phyloP scores from a whole-genome alignment of 2,329 filamentous ascomycete species.

The Fusarium devonianum region DNA sequence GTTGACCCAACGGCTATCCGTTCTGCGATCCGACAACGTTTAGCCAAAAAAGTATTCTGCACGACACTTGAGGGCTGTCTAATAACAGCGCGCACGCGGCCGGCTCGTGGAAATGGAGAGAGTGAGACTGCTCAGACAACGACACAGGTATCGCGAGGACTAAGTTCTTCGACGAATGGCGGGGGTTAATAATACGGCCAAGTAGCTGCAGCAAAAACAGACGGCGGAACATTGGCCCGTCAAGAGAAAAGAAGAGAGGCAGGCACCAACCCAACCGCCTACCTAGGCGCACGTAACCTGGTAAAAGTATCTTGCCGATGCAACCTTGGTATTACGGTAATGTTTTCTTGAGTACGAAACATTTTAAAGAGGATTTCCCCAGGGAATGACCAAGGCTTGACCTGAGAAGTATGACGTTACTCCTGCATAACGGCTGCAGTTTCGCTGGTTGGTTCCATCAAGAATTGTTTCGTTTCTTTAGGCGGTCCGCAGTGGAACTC shows the following conservation, averaged over 20 bases:
- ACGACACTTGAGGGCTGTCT: slow-evolving; percentile 40
- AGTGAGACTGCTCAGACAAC: slow-evolving; percentile 15
- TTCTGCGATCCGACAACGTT: slow-evolving; percentile 1
- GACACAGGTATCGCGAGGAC: slow-evolving; percentile 2
- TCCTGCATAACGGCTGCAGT: slow-evolving; percentile 21
- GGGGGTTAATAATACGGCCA: too few relatives aligned
- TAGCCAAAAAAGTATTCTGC: slow-evolving; percentile 11
- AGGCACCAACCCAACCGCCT: slow-evolving; percentile 11
- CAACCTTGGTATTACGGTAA: slow-evolving; percentile 15
- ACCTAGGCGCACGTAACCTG: slow-evolving; percentile 6
- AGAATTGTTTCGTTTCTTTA: too few relatives aligned
- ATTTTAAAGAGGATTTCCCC: slow-evolving; percentile 11
- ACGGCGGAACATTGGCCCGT: slow-evolving; percentile 21
- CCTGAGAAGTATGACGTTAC: slow-evolving; percentile 25
- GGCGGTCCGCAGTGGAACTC: too few relatives aligned
- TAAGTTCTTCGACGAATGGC: not conserved
- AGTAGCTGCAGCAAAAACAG: slow-evolving; percentile 8
- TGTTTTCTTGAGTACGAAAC: too few relatives aligned
- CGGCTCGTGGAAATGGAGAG: slow-evolving; percentile 10
- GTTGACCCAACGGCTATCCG: slow-evolving; percentile 13
- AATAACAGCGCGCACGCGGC: slow-evolving; percentile 43
- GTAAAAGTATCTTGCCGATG: slow-evolving; percentile 18
- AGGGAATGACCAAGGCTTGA: slow-evolving; percentile 4
- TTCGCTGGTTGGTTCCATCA: too few relatives aligned
- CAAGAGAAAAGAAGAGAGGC: too few relatives aligned